Conservation (phyloP, 345 rosid genomes). For the Eutrema yunnanense region DNA sequence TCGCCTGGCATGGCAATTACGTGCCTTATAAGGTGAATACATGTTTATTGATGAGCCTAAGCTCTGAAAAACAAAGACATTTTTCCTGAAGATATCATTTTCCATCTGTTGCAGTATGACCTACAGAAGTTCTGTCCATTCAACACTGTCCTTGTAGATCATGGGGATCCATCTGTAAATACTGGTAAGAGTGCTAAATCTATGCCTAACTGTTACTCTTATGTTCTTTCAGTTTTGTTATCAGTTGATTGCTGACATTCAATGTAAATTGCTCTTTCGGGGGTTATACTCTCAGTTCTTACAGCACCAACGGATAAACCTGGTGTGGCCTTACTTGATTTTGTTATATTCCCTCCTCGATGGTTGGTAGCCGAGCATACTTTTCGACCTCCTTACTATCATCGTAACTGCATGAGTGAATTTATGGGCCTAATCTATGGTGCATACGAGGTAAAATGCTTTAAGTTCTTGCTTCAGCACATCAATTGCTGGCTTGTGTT, state of each 20-base stretch:
- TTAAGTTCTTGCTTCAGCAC: background rate
- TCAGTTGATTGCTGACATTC: background rate
- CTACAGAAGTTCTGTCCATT: slow-evolving; percentile 88
- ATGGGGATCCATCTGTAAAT: slow-evolving; percentile 88
- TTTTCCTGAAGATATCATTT: background rate
- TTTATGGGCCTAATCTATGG: slow-evolving; percentile 93
- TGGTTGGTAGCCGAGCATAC: slow-evolving; percentile 99
- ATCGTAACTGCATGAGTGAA: slow-evolving; percentile 99
- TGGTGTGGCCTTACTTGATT: slow-evolving; percentile 93
- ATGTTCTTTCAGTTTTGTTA: background rate
- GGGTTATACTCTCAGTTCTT: slow-evolving; percentile 50
- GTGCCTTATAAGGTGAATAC: slow-evolving; percentile 75
- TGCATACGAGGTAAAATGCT: slow-evolving; percentile 74
- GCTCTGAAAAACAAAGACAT: background rate
- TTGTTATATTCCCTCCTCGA: slow-evolving; percentile 90
- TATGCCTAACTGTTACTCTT: background rate
- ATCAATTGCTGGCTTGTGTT: background rate
- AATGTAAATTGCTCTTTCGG: slow-evolving; percentile 4
- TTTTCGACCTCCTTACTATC: slow-evolving; percentile 92
- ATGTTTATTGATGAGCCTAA: background rate
- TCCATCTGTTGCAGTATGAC: slow-evolving; percentile 58
- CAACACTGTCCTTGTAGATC: slow-evolving; percentile 88
- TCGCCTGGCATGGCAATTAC: slow-evolving; percentile 98
- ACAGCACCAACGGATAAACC: slow-evolving; percentile 98
- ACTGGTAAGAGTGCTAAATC: slow-evolving; percentile 44